Conservation (phyloP, 164 flowering plant genomes). For the Litsea cubeba region DNA sequence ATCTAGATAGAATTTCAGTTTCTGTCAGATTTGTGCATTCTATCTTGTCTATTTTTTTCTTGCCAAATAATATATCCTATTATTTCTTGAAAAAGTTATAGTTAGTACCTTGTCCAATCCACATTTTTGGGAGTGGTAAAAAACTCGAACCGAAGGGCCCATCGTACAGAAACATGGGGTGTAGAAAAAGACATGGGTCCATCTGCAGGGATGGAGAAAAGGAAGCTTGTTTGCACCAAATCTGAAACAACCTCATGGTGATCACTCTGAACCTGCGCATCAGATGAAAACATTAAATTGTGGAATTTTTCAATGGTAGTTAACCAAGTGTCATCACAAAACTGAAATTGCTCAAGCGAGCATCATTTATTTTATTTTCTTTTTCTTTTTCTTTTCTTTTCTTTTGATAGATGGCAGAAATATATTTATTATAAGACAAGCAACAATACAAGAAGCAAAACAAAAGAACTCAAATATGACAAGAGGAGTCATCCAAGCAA, state of each 20-base stretch:
- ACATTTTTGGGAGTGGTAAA: constrained; percentile 82
- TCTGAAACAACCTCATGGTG: constrained; percentile 95
- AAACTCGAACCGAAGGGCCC: constrained; percentile 95
- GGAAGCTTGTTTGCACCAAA: constrained; percentile 89
- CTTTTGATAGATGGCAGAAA: too few species aligned
- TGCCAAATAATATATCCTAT: too few species aligned
- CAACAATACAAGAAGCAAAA: background rate
- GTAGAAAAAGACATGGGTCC: constrained; percentile 98
- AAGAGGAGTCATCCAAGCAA: too few species aligned
- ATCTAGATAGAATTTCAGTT: too few species aligned
- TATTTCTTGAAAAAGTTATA: background rate
- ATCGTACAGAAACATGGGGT: constrained; percentile 75
- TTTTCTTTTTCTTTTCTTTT: too few species aligned
- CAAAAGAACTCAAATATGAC: background rate
- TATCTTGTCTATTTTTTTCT: too few species aligned
- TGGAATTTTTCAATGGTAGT: background rate
- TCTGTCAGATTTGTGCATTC: too few species aligned
- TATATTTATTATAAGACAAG: background rate
- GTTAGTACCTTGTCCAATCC: constrained; percentile 77
- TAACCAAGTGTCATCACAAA: background rate
- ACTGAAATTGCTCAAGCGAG: background rate
- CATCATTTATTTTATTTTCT: too few species aligned
- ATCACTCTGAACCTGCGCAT: constrained; percentile 78
- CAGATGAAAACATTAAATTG: background rate
- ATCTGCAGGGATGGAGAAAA: constrained; percentile 92